Evolutionary conservation across 2,329 filamentous ascomycete genomes (phyloP).

Genomic region (Colletotrichum gloeosporioides): DNA sequence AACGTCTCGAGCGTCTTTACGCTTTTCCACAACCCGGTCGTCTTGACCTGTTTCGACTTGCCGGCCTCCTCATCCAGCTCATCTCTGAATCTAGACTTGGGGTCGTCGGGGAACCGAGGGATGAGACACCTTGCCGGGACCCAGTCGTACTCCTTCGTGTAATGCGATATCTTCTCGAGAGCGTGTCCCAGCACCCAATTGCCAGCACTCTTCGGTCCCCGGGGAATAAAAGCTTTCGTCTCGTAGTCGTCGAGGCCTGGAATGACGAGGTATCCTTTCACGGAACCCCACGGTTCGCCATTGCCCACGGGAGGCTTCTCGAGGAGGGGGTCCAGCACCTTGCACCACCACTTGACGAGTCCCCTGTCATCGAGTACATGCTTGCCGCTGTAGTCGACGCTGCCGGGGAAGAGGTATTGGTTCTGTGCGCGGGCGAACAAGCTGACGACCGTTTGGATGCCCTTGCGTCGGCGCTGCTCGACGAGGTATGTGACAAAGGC

Average conservation of each 20-base stretch:
- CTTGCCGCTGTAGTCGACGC: slow-evolving; percentile 82
- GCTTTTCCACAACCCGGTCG: slow-evolving; percentile 78
- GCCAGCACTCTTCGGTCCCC: slow-evolving; percentile 50
- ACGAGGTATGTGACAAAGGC: slow-evolving; percentile 81
- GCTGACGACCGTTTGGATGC: slow-evolving; percentile 77
- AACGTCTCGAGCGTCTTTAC: slow-evolving; percentile 88
- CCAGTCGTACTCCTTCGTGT: slow-evolving; percentile 59
- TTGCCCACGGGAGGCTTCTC: slow-evolving; percentile 43
- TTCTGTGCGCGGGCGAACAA: slow-evolving; percentile 91
- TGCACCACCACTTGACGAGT: slow-evolving; percentile 95
- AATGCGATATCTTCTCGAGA: slow-evolving; percentile 68
- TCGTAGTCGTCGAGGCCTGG: slow-evolving; percentile 87
- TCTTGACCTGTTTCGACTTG: slow-evolving; percentile 58
- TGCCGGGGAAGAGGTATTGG: slow-evolving; percentile 95
- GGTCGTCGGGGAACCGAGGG: slow-evolving; percentile 92
- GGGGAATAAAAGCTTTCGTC: slow-evolving; percentile 78
- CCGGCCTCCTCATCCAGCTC: slow-evolving; percentile 87
- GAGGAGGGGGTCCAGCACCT: slow-evolving; percentile 79
- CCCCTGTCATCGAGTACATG: slow-evolving; percentile 92
- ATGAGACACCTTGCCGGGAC: slow-evolving; percentile 85
- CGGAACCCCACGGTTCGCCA: slow-evolving; percentile 43
- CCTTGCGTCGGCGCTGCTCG: slow-evolving; percentile 66
- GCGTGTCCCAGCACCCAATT: slow-evolving; percentile 76
- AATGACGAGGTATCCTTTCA: slow-evolving; percentile 84
- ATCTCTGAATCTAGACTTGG: slow-evolving; percentile 86